Percentiles rank a stretch among this genome's conserved stretches.
Evolutionary conservation across 2,329 filamentous ascomycete genomes (phyloP).

Genomic region (Macroventuria anomochaeta): DNA sequence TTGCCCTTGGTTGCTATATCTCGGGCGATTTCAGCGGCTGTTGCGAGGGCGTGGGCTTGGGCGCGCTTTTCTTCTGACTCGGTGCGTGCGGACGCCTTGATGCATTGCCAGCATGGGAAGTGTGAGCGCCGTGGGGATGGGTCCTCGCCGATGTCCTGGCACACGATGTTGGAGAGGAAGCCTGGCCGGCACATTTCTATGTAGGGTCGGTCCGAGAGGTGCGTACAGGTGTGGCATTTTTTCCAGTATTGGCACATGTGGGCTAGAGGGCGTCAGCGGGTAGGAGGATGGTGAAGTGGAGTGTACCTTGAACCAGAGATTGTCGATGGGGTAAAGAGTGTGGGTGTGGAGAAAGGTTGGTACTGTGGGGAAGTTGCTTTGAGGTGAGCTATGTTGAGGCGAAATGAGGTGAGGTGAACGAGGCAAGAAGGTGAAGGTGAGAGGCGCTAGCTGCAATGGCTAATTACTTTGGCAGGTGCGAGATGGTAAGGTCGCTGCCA

Average conservation of each 20-base stretch:
- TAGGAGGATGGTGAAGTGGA: background rate
- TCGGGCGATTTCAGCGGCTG: constrained; percentile 15
- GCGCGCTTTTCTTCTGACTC: constrained; percentile 14
- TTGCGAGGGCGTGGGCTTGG: background rate
- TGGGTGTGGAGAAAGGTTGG: too few relatives aligned
- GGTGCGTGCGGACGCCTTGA: constrained; percentile 21
- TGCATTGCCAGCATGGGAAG: constrained; percentile 35
- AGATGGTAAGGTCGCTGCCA: background rate
- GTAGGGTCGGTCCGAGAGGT: constrained; percentile 29
- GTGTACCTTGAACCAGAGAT: too few relatives aligned
- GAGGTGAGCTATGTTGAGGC: background rate
- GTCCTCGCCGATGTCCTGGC: constrained; percentile 23
- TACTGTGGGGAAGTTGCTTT: too few relatives aligned
- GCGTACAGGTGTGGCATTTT: constrained; percentile 31
- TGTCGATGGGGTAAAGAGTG: too few relatives aligned
- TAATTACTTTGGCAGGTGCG: background rate
- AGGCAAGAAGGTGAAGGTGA: background rate
- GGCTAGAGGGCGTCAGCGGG: background rate
- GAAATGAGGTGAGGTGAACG: background rate
- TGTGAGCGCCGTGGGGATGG: constrained; percentile 20
- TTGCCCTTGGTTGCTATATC: constrained; percentile 18
- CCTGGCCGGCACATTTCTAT: constrained; percentile 33
- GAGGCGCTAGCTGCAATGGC: too few relatives aligned
- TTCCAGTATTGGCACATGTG: constrained; percentile 38
- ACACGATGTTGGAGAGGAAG: constrained; percentile 29